Evolutionary conservation across 164 flowering plant genomes (phyloP), one percentile per base, ranked within the genome.

Genomic region (Macadamia integrifolia): DNA sequence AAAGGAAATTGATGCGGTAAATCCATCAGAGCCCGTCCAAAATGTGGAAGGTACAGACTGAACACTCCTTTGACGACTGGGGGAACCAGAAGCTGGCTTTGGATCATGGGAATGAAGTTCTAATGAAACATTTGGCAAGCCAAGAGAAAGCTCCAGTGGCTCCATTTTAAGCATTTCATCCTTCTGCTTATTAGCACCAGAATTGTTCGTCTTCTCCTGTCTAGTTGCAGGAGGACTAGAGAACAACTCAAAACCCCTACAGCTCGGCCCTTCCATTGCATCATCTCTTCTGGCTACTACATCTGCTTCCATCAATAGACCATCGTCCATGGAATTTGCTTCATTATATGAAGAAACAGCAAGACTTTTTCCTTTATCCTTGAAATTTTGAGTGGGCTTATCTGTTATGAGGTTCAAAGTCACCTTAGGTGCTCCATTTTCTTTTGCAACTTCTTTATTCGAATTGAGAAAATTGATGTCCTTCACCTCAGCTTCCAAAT

Each of bases 101-200:
- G 75, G 62, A 72, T 77, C 83, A 43, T 49, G 72, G 40, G 91
- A 80, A 66, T 79, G 81, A 63, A 81, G 79, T 35, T 93, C 86
- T 57, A 87, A 68, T 58, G 87, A 71, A 42, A 89, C 90, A 85
- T 84, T 83, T 10, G 98, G 98, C 75, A 91, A 80, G 72, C 89
- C 85, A 40, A 93, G 90, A 63, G 93, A 86, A 61, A 93, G 94
- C 68, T 93, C 92, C 56, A 91, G 96, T 0, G 89, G 86, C 78
- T 85, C 89, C 65, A 79, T 35, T 46, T 70, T 72, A 43, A 83
- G 68, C 70, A 83, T 87, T 66, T 81, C 90, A 76, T 83, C 82
- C 65, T 80, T 81, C 58, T 63, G 64, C 72, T 71, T 77, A 61
- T 56, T 72, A 52, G 17, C 31, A 74, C 71, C 69, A 2, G 73